Conservation (phyloP, 495 filamentous ascomycete species). For the Tricharina praecox region DNA sequence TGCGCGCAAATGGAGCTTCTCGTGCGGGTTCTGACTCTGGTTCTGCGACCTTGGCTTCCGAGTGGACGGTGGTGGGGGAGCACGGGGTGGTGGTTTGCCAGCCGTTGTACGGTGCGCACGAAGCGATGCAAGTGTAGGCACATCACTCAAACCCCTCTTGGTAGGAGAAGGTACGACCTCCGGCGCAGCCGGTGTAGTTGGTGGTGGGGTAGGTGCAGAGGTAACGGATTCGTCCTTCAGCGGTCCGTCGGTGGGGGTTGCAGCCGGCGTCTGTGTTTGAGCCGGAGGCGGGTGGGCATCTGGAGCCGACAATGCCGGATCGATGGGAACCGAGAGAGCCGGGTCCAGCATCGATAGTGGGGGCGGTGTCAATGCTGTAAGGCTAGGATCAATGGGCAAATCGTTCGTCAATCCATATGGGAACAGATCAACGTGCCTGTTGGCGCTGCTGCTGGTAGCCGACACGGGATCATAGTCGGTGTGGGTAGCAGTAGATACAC, state of each 20-base stretch:
- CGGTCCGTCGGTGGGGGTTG: constrained; percentile 19
- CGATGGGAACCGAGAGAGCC: constrained; percentile 15
- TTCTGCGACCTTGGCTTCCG: constrained; percentile 5
- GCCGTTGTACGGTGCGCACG: constrained; percentile 22
- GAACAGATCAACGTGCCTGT: neutral
- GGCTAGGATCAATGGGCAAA: constrained; percentile 18
- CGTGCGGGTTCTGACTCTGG: constrained; percentile 13
- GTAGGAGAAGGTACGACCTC: constrained; percentile 4
- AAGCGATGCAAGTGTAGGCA: constrained; percentile 23
- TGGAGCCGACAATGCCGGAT: constrained; percentile 18
- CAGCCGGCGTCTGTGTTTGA: constrained; percentile 20
- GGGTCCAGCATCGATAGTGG: constrained; percentile 6
- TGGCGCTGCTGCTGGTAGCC: neutral
- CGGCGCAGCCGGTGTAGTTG: neutral
- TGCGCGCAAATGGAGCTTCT: constrained; percentile 41
- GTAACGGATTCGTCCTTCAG: neutral
- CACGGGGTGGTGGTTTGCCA: constrained; percentile 15
- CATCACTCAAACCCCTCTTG: constrained; percentile 15
- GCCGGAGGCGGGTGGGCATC: constrained; percentile 7
- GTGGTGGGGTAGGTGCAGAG: constrained; percentile 3
- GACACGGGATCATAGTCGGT: neutral
- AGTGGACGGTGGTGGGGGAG: constrained; percentile 5
- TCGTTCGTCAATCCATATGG: neutral
- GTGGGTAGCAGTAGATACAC: neutral
- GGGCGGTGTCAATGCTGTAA: constrained; percentile 18